Evolutionary conservation across 371 early-diverging fungal species (phyloP), one percentile per base, ranked within the genome.

Genomic region (Haplosporangium sp.): DNA sequence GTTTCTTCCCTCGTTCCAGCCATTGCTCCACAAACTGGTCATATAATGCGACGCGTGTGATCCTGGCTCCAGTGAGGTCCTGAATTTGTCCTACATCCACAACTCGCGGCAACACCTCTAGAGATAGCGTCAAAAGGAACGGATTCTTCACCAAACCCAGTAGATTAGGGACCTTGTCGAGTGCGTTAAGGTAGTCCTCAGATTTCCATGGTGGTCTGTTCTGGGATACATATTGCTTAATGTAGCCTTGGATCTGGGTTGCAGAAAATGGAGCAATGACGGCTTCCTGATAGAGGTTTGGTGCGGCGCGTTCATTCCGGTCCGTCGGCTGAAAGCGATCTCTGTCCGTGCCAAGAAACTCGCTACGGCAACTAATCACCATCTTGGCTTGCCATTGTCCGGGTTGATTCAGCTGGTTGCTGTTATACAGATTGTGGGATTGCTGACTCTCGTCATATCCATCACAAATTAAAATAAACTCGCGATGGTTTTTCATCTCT

Each of bases 331-430:
- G 46, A 46, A 46, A 46, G 11, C 46, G 46, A n/a, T n/a, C n/a
- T n/a, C n/a, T n/a, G n/a, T n/a, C n/a, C n/a, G n/a, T n/a, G n/a
- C n/a, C n/a, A n/a, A n/a, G n/a, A n/a, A n/a, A n/a, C 1, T 58
- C 53, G 45, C 53, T 53, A 7, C 67, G 59, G 55, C 67, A 59
- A 47, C 55, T 67, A 36, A 67, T 54, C 11, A 67, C 16, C 67
- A 67, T 48, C 40, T 59, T n/a, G 7, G 40, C 59, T 1, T 11
- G 14, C 59, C 54, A 54, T 14, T 54, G 37, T 11, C 55, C 59
- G 2, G 23, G 51, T 18, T 45, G 41, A 20, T 65, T 65, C 16
- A 58, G 55, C 2, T 45, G n/a, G 37, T 67, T 67, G 40, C n/a
- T 46, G 11, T 14, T 50, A 40, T 59, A 59, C 2, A 59, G 46